phyloP scores from a whole-genome alignment of 371 early-diverging fungal species.

The Mucor mucedo region DNA sequence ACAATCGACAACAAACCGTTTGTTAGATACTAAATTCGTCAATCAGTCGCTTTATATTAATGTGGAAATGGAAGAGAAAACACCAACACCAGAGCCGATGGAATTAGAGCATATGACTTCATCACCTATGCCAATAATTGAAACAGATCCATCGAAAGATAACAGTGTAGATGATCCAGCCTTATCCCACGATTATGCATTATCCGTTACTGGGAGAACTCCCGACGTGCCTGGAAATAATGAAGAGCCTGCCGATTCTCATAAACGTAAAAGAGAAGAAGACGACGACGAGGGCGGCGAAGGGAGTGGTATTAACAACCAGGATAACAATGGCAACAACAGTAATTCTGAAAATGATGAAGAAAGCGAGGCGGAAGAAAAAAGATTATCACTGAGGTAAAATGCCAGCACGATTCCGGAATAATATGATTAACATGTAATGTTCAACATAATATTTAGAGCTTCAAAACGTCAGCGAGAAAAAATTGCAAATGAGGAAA shows the following conservation, averaged over 20 bases:
- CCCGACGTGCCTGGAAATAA: background rate
- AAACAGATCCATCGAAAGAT: background rate
- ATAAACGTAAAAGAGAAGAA: conserved; percentile 18
- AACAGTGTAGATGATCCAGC: background rate
- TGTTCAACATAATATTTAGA: conserved; percentile 28
- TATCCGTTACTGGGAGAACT: background rate
- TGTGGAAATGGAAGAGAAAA: conserved; percentile 6
- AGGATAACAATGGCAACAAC: conserved; percentile 17
- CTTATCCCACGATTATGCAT: background rate
- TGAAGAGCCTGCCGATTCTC: background rate
- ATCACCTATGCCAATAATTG: background rate
- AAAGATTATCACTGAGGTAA: conserved; percentile 57
- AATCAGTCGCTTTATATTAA: conserved; percentile 12
- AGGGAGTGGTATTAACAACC: background rate
- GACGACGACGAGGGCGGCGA: conserved; percentile 5
- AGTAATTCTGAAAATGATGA: conserved; percentile 32
- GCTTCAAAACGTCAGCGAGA: conserved; percentile 65
- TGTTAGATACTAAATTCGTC: conserved; percentile 1
- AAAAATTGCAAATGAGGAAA: conserved; percentile 62
- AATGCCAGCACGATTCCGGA: background rate
- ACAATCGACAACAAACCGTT: background rate
- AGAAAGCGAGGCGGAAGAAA: conserved; percentile 50
- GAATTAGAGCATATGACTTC: background rate
- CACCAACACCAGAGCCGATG: conserved; percentile 1
- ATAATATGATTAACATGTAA: background rate